Evolutionary conservation across 768 basidiomycete genomes (phyloP).

Genomic region (Kwoniella sp.): DNA sequence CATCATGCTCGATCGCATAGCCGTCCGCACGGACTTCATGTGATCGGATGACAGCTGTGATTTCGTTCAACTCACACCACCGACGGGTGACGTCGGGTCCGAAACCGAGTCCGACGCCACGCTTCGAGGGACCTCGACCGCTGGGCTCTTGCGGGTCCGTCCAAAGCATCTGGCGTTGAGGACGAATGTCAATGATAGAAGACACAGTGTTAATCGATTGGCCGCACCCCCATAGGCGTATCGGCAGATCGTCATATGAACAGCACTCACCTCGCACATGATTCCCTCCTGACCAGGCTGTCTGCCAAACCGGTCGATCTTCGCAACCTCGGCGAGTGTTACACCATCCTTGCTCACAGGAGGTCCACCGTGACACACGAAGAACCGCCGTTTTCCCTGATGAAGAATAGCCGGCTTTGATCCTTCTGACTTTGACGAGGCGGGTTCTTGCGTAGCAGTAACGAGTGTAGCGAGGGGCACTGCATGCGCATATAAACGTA

Average conservation of each 20-base stretch:
- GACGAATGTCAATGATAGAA: no score
- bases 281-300: slow-evolving; percentile 94
- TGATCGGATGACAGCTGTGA: slow-evolving; percentile 87
- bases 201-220: no score
- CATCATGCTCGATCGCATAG: slow-evolving; percentile 90
- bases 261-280: slow-evolving; percentile 72
- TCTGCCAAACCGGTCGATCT: slow-evolving; percentile 79
- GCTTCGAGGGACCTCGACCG: slow-evolving; percentile 94
- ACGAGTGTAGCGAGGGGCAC: slow-evolving; percentile 90
- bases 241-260: neutral
- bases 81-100: slow-evolving; percentile 88
- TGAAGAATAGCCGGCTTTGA: slow-evolving; percentile 69
- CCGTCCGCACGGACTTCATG: slow-evolving; percentile 95
- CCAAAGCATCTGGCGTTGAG: slow-evolving; percentile 92
- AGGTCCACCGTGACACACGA: slow-evolving; percentile 88
- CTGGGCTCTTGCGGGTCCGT: slow-evolving; percentile 88
- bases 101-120: slow-evolving; percentile 96
- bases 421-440: slow-evolving; percentile 58
- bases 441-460: slow-evolving; percentile 65
- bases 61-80: slow-evolving; percentile 84
- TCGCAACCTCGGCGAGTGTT: slow-evolving; percentile 88
- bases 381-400: slow-evolving; percentile 78
- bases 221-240: no score
- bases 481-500: neutral
- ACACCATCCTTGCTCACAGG: slow-evolving; percentile 93